Conservation (phyloP, 495 filamentous ascomycete genomes). For the Penicillium malachiteum region DNA sequence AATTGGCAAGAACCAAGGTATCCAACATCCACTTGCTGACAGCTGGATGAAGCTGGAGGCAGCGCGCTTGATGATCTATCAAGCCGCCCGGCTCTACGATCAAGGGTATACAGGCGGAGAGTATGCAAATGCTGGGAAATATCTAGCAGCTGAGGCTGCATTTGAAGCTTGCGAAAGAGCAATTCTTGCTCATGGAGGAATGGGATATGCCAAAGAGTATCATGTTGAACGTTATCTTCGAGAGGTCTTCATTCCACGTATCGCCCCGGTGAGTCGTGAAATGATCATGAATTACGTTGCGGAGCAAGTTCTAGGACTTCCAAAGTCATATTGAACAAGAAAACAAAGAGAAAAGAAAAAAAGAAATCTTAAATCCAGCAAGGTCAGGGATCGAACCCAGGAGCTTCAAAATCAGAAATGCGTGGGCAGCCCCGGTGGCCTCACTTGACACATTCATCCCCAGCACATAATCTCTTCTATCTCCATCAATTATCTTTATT, state of each 20-base stretch:
- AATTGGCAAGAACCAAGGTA: slow-evolving; percentile 71
- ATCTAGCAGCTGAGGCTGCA: slow-evolving; percentile 74
- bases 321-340: slow-evolving; percentile 49
- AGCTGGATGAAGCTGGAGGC: slow-evolving; percentile 78
- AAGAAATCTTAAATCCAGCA: too few species aligned
- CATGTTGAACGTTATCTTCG: slow-evolving; percentile 76
- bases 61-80: slow-evolving; percentile 73
- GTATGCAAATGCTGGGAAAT: slow-evolving; percentile 51
- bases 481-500: too few species aligned
- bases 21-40: slow-evolving; percentile 70
- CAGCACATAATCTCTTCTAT: too few species aligned
- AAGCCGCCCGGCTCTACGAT: slow-evolving; percentile 69
- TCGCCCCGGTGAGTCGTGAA: slow-evolving; percentile 73
- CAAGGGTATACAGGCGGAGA: slow-evolving; percentile 32
- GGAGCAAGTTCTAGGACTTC: slow-evolving; percentile 58
- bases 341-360: too few species aligned
- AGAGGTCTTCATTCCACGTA: slow-evolving; percentile 71
- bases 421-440: too few species aligned
- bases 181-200: slow-evolving; percentile 66
- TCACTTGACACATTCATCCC: too few species aligned
- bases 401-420: too few species aligned
- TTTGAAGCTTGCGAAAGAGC: slow-evolving; percentile 72
- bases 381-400: too few species aligned
- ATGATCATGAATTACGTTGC: slow-evolving; percentile 76
- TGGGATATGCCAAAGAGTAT: slow-evolving; percentile 78